These are phyloP conservation scores for Metschnikowia chrysomelidarum DNA, from an alignment of 805 yeast species.

Conservation along the genomic window DNA sequence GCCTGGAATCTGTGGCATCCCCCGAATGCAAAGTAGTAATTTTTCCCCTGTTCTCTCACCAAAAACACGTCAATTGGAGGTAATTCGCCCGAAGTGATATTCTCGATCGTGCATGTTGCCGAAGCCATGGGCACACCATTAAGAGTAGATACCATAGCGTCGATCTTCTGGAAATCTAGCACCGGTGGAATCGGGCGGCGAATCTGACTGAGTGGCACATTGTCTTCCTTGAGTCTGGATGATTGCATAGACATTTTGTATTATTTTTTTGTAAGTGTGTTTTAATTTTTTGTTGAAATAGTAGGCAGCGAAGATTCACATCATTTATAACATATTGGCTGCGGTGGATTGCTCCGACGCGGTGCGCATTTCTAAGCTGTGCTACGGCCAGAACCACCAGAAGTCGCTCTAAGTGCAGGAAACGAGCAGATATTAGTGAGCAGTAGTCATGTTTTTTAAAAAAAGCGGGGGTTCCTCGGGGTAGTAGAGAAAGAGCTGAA, in stretches of 20 bases:
- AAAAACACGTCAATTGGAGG: slow-evolving; percentile 82
- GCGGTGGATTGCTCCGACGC: background rate
- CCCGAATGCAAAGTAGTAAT: slow-evolving; percentile 78
- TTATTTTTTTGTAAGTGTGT: background rate
- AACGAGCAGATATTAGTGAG: slow-evolving; percentile 4
- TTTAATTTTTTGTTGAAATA: background rate
- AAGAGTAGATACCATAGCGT: slow-evolving; percentile 73
- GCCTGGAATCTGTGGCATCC: slow-evolving; percentile 92
- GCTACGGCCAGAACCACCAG: slow-evolving; percentile 3
- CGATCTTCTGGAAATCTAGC: slow-evolving; percentile 68
- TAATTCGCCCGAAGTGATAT: slow-evolving; percentile 57
- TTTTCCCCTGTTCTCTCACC: slow-evolving; percentile 61
- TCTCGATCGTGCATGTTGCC: slow-evolving; percentile 52
- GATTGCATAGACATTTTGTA: slow-evolving; percentile 46
- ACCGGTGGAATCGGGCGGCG: slow-evolving; percentile 86
- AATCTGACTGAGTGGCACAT: slow-evolving; percentile 65
- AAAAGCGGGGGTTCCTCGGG: too few species aligned
- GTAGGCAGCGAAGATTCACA: too few species aligned
- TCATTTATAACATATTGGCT: background rate
- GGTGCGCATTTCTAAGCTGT: slow-evolving; percentile 7
- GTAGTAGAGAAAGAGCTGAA: too few species aligned
- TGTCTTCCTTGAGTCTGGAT: slow-evolving; percentile 49
- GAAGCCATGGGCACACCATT: slow-evolving; percentile 64
- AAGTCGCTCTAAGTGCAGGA: slow-evolving; percentile 1
- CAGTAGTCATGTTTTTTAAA: too few species aligned